A percentile compares a stretch with the other conserved stretches of the same genome.
phyloP scores from a whole-genome alignment of 23 red algal genomes.

The Gracilaria domingensis region DNA sequence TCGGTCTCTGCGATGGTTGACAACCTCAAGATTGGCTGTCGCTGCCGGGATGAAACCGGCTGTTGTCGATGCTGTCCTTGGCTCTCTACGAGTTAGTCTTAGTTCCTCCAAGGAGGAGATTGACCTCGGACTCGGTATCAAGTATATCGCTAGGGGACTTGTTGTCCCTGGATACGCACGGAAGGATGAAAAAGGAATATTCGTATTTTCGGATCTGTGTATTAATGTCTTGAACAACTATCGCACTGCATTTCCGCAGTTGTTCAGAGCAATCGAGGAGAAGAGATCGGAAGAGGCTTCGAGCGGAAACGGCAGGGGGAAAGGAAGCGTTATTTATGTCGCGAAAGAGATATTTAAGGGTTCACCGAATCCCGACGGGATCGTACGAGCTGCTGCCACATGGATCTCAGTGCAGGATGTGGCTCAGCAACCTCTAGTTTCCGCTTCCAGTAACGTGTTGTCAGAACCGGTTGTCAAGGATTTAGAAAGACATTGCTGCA shows the following conservation, averaged over 20 bases:
- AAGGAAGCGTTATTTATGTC: slow-evolving; percentile 41
- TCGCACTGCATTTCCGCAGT: slow-evolving; percentile 57
- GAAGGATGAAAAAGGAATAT: slow-evolving; percentile 38
- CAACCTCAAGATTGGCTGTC: slow-evolving; percentile 63
- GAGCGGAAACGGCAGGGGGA: neutral
- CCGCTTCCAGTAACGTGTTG: slow-evolving; percentile 31
- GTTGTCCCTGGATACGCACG: slow-evolving; percentile 80
- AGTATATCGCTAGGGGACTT: slow-evolving; percentile 70
- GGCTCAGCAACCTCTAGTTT: slow-evolving; percentile 59
- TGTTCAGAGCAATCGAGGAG: slow-evolving; percentile 54
- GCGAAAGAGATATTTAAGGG: slow-evolving; percentile 43
- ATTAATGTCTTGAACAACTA: slow-evolving; percentile 56
- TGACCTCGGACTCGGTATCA: slow-evolving; percentile 83
- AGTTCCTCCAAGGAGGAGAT: slow-evolving; percentile 51
- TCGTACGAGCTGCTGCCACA: slow-evolving; percentile 43
- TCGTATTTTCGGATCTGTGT: slow-evolving; percentile 55
- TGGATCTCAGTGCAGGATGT: slow-evolving; percentile 72
- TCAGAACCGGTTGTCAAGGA: slow-evolving; percentile 34
- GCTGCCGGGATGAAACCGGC: slow-evolving; percentile 17
- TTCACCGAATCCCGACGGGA: slow-evolving; percentile 13
- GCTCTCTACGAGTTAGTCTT: slow-evolving; percentile 67
- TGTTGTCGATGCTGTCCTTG: slow-evolving; percentile 47
- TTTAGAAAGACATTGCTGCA: slow-evolving; percentile 52
- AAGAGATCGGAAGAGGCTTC: neutral
- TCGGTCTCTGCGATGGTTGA: slow-evolving; percentile 61